phyloP scores from a whole-genome alignment of 2,329 filamentous ascomycete genomes.

The Xylaria digitata region DNA sequence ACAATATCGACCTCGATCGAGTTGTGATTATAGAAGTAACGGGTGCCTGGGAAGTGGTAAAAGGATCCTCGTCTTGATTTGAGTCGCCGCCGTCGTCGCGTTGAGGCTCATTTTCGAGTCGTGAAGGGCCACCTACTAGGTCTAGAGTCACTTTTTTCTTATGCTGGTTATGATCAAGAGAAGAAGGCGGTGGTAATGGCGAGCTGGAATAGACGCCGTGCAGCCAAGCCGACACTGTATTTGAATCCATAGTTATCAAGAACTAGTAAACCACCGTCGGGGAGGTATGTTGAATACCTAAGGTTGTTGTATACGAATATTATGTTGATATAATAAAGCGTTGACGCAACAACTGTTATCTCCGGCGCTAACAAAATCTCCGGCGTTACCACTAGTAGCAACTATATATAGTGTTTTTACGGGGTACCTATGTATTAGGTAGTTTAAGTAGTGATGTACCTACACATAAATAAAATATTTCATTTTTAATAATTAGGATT shows the following conservation, averaged over 20 bases:
- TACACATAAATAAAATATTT: too few relatives aligned
- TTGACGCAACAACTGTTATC: too few relatives aligned
- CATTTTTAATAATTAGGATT: too few relatives aligned
- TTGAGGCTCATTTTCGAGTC: conserved; percentile 12
- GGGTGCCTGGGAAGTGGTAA: conserved; percentile 5
- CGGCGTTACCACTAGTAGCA: too few relatives aligned
- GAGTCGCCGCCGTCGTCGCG: conserved; percentile 2
- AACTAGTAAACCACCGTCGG: neutral
- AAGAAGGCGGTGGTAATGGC: conserved; percentile 6
- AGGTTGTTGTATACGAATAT: conserved; percentile 6
- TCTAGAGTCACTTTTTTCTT: too few relatives aligned
- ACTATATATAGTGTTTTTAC: too few relatives aligned
- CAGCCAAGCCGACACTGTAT: conserved; percentile 10
- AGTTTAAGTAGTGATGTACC: too few relatives aligned
- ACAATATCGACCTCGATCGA: conserved; percentile 14
- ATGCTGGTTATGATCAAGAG: too few relatives aligned
- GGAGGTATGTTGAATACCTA: conserved; percentile 1
- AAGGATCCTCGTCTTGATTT: conserved; percentile 2
- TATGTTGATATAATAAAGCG: too few relatives aligned
- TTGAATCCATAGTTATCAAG: conserved; percentile 14
- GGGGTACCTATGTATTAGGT: too few relatives aligned
- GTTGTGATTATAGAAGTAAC: conserved; percentile 7
- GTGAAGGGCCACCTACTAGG: too few relatives aligned
- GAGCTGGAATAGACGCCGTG: conserved; percentile 19
- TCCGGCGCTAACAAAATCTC: too few relatives aligned